Percentiles rank a stretch among this genome's conserved stretches.
These are phyloP conservation scores for Recurvomyces mirabilis DNA, from an alignment of 495 filamentous ascomycete genomes.

Conservation along the genomic window DNA sequence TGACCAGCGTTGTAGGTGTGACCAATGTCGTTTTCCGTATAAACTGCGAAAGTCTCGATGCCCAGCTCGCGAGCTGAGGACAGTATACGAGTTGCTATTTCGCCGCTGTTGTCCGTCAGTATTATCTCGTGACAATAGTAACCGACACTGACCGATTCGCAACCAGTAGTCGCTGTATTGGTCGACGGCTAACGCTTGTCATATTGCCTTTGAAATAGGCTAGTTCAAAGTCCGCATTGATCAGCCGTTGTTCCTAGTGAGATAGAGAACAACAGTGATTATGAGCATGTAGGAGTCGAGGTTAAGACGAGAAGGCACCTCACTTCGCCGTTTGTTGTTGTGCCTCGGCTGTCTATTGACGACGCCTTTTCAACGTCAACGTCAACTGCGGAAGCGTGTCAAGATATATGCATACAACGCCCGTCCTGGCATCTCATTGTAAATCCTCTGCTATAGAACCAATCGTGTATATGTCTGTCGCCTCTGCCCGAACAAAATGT, in stretches of 20 bases:
- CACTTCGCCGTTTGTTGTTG: no score
- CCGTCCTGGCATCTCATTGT: neutral
- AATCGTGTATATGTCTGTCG: no score
- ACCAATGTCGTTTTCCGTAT: constrained; percentile 42
- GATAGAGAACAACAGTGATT: no score
- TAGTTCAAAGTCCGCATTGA: no score
- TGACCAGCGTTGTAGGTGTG: constrained; percentile 41
- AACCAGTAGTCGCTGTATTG: constrained; percentile 43
- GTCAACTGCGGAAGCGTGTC: neutral
- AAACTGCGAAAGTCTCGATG: constrained; percentile 44
- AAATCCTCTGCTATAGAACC: no score
- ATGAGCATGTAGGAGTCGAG: no score
- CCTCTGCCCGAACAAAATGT: no score
- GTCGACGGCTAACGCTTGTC: no score
- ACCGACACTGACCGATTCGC: constrained; percentile 54
- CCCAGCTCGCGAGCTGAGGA: constrained; percentile 44
- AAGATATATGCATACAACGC: neutral
- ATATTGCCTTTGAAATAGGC: no score
- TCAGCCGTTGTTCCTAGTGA: no score
- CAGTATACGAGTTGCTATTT: constrained; percentile 50
- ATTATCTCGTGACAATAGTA: neutral
- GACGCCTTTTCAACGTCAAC: no score
- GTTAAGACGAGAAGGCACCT: no score
- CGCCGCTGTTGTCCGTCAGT: constrained; percentile 40
- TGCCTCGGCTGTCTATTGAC: neutral